Percentiles rank a stretch among this genome's conserved stretches.
Conservation (phyloP, 2,329 filamentous ascomycete species). For the Pseudogymnoascus sp. region DNA sequence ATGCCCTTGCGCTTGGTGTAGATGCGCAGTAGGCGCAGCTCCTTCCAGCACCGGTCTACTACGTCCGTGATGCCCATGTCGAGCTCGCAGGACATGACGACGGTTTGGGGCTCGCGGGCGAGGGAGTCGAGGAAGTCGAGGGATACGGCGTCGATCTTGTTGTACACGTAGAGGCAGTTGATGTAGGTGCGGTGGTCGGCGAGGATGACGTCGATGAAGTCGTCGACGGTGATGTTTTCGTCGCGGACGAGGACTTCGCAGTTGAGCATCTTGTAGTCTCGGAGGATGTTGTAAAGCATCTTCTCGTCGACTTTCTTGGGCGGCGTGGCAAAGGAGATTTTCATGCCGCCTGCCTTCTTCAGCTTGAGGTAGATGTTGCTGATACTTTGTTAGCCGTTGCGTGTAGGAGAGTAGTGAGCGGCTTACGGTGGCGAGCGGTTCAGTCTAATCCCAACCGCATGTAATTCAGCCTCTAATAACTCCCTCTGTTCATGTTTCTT, state of each 20-base stretch:
- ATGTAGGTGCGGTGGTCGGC: slow-evolving; percentile 98
- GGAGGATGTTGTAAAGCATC: slow-evolving; percentile 94
- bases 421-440: slow-evolving; percentile 83
- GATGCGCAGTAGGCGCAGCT: slow-evolving; percentile 79
- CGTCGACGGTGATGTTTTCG: slow-evolving; percentile 90
- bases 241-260: slow-evolving; percentile 93
- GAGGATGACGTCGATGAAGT: slow-evolving; percentile 99
- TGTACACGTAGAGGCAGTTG: slow-evolving; percentile 90
- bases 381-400: slow-evolving; percentile 11
- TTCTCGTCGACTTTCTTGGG: slow-evolving; percentile 93
- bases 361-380: slow-evolving; percentile 95
- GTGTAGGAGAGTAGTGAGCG: background rate
- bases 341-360: slow-evolving; percentile 96
- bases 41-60: slow-evolving; percentile 89
- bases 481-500: slow-evolving; percentile 91
- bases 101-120: slow-evolving; percentile 85
- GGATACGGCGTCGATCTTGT: slow-evolving; percentile 95
- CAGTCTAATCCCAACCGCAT: slow-evolving; percentile 87
- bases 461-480: slow-evolving; percentile 81
- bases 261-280: slow-evolving; percentile 98
- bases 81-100: slow-evolving; percentile 95
- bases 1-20: slow-evolving; percentile 95
- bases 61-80: slow-evolving; percentile 91
- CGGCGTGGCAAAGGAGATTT: slow-evolving; percentile 87
- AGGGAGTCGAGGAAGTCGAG: slow-evolving; percentile 89